Evolutionary conservation across 129 eudicot genomes (phyloP).

Genomic region (Cynara cardunculus): DNA sequence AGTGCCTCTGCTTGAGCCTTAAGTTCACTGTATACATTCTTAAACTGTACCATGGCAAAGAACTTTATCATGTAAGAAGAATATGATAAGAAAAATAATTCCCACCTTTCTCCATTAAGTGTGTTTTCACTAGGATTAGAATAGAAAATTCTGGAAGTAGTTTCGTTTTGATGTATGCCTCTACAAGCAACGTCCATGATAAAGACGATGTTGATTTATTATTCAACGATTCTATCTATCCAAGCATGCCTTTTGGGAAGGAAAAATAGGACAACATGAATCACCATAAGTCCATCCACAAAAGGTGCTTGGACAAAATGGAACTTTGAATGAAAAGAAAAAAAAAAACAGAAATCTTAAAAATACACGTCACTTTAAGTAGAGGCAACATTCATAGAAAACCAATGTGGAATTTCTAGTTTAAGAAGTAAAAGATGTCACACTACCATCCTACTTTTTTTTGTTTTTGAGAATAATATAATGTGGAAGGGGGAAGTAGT

Average conservation of each 20-base stretch:
- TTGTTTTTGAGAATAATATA: not conserved
- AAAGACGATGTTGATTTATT: not conserved
- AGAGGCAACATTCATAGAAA: constrained; percentile 6
- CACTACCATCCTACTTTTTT: not conserved
- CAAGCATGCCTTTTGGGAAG: not conserved
- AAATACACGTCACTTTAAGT: not conserved
- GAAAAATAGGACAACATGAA: not conserved
- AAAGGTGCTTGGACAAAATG: not conserved
- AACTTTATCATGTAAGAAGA: not conserved
- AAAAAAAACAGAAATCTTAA: not conserved
- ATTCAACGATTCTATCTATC: constrained; percentile 16
- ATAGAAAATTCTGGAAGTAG: not conserved
- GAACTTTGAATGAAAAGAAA: not conserved
- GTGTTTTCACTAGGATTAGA: not conserved
- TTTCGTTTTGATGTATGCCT: not conserved
- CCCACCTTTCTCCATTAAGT: constrained; percentile 11
- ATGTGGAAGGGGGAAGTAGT: not conserved
- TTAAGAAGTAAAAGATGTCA: not conserved
- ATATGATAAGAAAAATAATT: not conserved
- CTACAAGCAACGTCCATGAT: constrained; percentile 3
- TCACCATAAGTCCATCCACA: not conserved
- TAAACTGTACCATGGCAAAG: constrained; percentile 43
- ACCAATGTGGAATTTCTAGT: not conserved
- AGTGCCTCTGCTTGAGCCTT: constrained; percentile 94
- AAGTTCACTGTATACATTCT: constrained; percentile 55